Evolutionary conservation across 768 basidiomycete genomes (phyloP), one percentile per base, ranked within the genome.

Genomic region (Russula sp.): DNA sequence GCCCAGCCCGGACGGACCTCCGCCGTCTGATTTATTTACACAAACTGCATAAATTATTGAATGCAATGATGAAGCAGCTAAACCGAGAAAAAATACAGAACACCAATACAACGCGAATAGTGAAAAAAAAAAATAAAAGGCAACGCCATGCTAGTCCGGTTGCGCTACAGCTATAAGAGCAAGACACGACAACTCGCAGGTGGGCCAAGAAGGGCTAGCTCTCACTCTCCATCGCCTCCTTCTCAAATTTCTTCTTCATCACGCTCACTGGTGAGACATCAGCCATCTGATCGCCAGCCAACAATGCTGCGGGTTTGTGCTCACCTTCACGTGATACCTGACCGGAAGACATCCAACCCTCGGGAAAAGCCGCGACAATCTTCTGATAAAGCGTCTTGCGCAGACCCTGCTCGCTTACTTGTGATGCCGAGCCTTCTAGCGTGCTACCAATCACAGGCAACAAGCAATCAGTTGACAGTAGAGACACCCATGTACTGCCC

Each of bases 301-400:
- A 13, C n/a, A 25, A 0, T 3, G 10, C 29, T n/a, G 13, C 2
- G 25, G 25, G 10, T 1, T 18, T 42, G n/a, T 4, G 73, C 85
- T 39, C 54, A 91, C 90, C 88, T 78, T 93, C 91, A 69, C 91
- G 80, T 38, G 89, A 91, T 62, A 93, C 89, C 71, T 90, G 88
- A 3, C 90, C 88, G 3, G 88, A 90, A 34, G 85, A 84, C 76
- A 93, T 83, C 91, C 91, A 93, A 13, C 88, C 88, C 0, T 85
- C 77, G 0, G 90, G 91, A 73, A 90, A 93, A 1, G 83, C 83
- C n/a, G 79, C 80, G 0, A 92, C 86, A 60, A 93, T 90, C 84
- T 86, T 88, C 71, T 91, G 86, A 74, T 94, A 95, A 8, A 94
- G 73, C 7, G 77, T 75, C 76, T 94, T 95, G 55, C 91, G 77